Percentiles rank a stretch among this genome's conserved stretches.
phyloP scores from a whole-genome alignment of 2,329 filamentous ascomycete genomes.

The Penicillium sclerotigenum region DNA sequence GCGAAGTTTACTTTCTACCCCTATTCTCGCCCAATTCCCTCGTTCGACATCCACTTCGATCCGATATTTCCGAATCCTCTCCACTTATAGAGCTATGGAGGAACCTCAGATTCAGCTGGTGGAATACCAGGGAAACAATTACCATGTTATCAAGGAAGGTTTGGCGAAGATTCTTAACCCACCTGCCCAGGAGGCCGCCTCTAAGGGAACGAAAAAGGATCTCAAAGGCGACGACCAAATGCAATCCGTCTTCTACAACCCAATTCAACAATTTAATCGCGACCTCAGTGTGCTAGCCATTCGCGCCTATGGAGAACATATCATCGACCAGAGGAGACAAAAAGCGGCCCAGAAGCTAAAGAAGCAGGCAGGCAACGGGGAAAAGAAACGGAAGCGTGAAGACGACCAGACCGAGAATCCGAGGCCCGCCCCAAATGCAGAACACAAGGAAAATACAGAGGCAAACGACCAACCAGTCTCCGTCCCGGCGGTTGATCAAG shows the following conservation, averaged over 20 bases:
- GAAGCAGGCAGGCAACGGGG: slow-evolving; percentile 33
- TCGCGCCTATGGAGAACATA: slow-evolving; percentile 76
- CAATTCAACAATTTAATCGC: slow-evolving; percentile 97
- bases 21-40: slow-evolving; percentile 1
- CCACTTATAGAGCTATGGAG: slow-evolving; percentile 19
- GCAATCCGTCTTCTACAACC: slow-evolving; percentile 93
- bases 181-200: slow-evolving; percentile 43
- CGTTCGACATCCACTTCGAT: background rate
- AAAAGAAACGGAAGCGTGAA: slow-evolving; percentile 41
- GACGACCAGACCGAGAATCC: slow-evolving; percentile 21
- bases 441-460: slow-evolving; percentile 20
- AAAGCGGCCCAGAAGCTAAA: slow-evolving; percentile 44
- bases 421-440: slow-evolving; percentile 11
- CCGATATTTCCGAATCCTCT: slow-evolving; percentile 9
- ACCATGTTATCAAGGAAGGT: slow-evolving; percentile 64
- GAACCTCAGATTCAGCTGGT: slow-evolving; percentile 27
- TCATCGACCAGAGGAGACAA: slow-evolving; percentile 52
- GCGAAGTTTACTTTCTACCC: background rate
- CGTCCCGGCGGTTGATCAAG: background rate
- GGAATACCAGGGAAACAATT: slow-evolving; percentile 51
- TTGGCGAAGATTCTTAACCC: slow-evolving; percentile 66
- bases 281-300: slow-evolving; percentile 92
- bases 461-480: slow-evolving; percentile 9
- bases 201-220: slow-evolving; percentile 44
- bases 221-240: slow-evolving; percentile 57